A percentile compares a stretch with the other conserved stretches of the same genome.
Evolutionary conservation across 345 rosid species (phyloP).

Genomic region (Chamaenerion angustifolium): DNA sequence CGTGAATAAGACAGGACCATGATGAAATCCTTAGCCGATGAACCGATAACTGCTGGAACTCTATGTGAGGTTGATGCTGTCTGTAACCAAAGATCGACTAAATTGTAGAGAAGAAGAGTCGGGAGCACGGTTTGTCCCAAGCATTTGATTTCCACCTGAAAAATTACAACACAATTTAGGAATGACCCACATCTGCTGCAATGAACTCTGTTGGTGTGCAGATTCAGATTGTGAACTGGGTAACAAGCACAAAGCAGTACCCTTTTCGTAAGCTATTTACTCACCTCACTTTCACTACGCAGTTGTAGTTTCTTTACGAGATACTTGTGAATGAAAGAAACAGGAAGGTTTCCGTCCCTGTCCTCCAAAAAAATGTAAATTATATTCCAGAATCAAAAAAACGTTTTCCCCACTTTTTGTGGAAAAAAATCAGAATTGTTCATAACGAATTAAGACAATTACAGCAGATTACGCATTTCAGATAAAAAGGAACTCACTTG

Average conservation of each 20-base stretch:
- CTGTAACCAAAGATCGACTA: constrained; percentile 63
- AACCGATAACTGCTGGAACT: constrained; percentile 41
- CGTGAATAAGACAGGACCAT: constrained; percentile 68
- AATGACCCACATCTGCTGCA: too few species aligned
- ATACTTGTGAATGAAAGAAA: constrained; percentile 77
- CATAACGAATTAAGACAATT: not conserved
- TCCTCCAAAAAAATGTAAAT: not conserved
- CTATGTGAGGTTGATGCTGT: constrained; percentile 33
- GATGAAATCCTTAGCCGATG: constrained; percentile 66
- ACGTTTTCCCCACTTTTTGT: too few species aligned
- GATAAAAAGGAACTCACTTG: constrained; percentile 34
- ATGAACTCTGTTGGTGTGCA: too few species aligned
- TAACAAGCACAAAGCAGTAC: not conserved
- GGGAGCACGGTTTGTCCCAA: constrained; percentile 64
- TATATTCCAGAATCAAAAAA: not conserved
- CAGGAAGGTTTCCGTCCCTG: constrained; percentile 75
- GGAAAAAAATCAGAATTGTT: not conserved
- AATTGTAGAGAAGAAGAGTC: constrained; percentile 30
- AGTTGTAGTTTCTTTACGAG: constrained; percentile 65
- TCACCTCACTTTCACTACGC: constrained; percentile 55
- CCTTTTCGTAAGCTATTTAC: constrained; percentile 8
- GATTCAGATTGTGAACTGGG: too few species aligned
- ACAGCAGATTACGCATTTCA: not conserved
- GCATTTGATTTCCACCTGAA: constrained; percentile 70
- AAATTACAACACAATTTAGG: not conserved